Evolutionary conservation across 305 asterid genomes (phyloP).

Genomic region (Fraxinus sp.): DNA sequence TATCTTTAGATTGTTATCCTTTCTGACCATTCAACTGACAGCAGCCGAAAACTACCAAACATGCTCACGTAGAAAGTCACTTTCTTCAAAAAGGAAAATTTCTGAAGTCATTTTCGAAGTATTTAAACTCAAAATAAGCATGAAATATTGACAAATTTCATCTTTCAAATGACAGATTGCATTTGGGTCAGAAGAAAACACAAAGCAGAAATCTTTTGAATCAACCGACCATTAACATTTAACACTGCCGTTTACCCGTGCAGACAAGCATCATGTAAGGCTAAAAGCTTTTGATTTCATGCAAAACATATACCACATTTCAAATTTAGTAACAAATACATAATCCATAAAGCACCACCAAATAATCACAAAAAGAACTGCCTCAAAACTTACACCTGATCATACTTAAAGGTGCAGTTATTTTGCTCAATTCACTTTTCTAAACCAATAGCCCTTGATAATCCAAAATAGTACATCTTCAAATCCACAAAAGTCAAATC

Average conservation of each 20-base stretch:
- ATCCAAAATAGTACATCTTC: background rate
- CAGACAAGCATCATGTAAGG: background rate
- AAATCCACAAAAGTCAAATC: background rate
- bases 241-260: background rate
- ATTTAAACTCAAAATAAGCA: background rate
- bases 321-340: background rate
- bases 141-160: background rate
- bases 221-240: background rate
- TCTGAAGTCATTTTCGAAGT: background rate
- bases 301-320: conserved; percentile 8
- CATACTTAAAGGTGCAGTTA: background rate
- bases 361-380: background rate
- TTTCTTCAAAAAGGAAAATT: background rate
- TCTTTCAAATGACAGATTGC: background rate
- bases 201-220: background rate
- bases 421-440: background rate
- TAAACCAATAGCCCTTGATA: background rate
- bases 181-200: background rate
- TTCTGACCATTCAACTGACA: background rate
- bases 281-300: conserved; percentile 7
- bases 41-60: background rate
- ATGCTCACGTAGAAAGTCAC: background rate
- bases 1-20: background rate
- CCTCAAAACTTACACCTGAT: background rate
- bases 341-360: background rate